Base-by-base conservation (phyloP, 176 grass and related monocot genomes). In the Aegilops speltoides region DNA sequence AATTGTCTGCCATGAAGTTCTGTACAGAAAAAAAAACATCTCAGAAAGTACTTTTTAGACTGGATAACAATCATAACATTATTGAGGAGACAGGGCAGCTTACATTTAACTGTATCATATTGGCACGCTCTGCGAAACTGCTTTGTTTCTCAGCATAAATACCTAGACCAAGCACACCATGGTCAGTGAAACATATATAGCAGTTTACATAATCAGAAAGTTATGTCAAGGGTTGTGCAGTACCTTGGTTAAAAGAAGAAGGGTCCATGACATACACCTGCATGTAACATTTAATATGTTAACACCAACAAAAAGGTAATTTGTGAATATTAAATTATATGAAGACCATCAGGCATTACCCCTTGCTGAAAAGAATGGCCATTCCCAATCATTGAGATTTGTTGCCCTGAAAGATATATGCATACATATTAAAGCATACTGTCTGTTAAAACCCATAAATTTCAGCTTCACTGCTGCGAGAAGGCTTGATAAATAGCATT, bases 81-180 rank as follows among this genome's bases (percentile, higher is more conserved):
- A 68, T 71, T 60, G 65, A 32, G 41, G 22, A 68, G 25, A n/a
- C 14, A 52, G 25, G 32, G 25, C 7, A 81, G 79, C 20, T 52
- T 90, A 86, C 88, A 84, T 83, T 90, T 72, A 78, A 72, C 60
- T 85, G 84, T 52, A 66, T 33, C 10, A 90, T 73, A 72, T 90
- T 80, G 79, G 71, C 79, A 63, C 63, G 79, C 31, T 66, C 88
- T 56, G 77, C 50, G 5, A 81, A 70, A 45, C 13, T 62, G 22
- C 50, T 86, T 89, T 50, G 73, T 19, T 76, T 76, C 48, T 76
- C 23, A 76, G 43, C 73, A 76, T 76, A 52, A 52, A 76, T 52
- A 76, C 73, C 73, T 76, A 76, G 14, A 76, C 25, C 73, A 76
- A 52, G 43, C 19, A 76, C 7, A 52, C 2, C 8, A 82, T 52